phyloP scores from a whole-genome alignment of 2,329 filamentous ascomycete species.

The Monosporascus ibericus region DNA sequence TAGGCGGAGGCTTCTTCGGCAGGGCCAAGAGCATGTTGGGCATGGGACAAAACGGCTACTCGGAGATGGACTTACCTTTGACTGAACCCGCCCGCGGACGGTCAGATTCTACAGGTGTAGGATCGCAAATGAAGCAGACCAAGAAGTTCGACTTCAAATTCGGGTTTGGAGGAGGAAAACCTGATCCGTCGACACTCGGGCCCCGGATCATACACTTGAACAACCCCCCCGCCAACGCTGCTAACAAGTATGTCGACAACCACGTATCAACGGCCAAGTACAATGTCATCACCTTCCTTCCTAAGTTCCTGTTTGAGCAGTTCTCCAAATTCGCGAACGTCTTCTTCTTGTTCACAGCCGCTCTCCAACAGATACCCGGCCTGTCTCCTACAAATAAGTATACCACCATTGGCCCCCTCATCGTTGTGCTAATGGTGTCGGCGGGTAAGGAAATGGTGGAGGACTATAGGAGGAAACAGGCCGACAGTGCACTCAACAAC shows the following conservation, averaged over 20 bases:
- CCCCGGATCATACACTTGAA: conserved; percentile 93
- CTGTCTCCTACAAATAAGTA: conserved; percentile 93
- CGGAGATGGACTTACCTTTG: conserved; percentile 95
- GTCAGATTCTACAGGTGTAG: conserved; percentile 19
- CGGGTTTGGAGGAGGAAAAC: conserved; percentile 76
- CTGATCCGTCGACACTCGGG: conserved; percentile 84
- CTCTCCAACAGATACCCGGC: conserved; percentile 88
- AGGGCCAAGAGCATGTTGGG: conserved; percentile 86
- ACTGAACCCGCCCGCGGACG: conserved; percentile 61
- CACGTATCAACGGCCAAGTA: conserved; percentile 98
- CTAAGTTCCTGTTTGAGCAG: conserved; percentile 96
- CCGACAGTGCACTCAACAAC: conserved; percentile 81
- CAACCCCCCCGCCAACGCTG: conserved; percentile 85
- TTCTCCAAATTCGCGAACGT: conserved; percentile 99
- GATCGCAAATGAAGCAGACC: conserved; percentile 35
- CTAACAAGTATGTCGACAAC: conserved; percentile 90
- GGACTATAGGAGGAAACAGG: conserved; percentile 82
- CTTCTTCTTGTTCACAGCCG: conserved; percentile 97
- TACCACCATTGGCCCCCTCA: conserved; percentile 91
- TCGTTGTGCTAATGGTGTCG: conserved; percentile 87
- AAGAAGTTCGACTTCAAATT: conserved; percentile 82
- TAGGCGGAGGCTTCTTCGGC: conserved; percentile 83
- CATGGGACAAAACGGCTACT: conserved; percentile 74
- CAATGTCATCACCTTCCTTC: conserved; percentile 85
- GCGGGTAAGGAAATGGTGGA: conserved; percentile 92